phyloP scores from a whole-genome alignment of 2,329 filamentous ascomycete species.

The Colletotrichum sp. region DNA sequence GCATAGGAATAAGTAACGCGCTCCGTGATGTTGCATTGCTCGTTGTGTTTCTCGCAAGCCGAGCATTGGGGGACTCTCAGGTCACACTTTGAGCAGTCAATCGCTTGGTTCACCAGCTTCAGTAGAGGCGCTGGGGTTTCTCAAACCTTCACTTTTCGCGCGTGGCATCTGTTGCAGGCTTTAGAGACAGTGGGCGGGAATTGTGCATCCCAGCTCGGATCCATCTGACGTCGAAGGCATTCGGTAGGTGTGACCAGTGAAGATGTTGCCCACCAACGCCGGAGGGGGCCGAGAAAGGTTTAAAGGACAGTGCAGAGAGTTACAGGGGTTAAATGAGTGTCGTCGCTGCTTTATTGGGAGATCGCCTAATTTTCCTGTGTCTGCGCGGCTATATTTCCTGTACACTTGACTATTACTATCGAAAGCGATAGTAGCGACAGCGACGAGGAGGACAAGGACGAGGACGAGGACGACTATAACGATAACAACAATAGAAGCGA shows the following conservation, averaged over 20 bases:
- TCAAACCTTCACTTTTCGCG: constrained; percentile 27
- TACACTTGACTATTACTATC: too few relatives aligned
- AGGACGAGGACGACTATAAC: too few relatives aligned
- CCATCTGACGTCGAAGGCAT: not conserved
- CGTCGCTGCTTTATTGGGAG: not conserved
- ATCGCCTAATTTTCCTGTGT: too few relatives aligned
- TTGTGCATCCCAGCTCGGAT: not conserved
- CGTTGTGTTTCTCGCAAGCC: constrained; percentile 10
- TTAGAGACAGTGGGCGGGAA: constrained; percentile 16
- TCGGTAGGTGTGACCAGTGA: not conserved
- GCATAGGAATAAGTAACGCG: constrained; percentile 22
- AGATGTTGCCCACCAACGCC: not conserved
- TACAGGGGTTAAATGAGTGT: not conserved
- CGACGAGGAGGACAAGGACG: too few relatives aligned
- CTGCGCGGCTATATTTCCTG: too few relatives aligned
- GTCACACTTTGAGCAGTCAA: constrained; percentile 23
- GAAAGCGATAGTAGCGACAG: too few relatives aligned
- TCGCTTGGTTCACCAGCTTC: not conserved
- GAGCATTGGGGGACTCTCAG: constrained; percentile 29
- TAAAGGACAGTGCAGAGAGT: not conserved
- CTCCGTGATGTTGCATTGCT: constrained; percentile 24
- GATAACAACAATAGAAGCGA: too few relatives aligned
- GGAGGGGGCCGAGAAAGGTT: not conserved
- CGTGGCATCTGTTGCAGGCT: constrained; percentile 20
- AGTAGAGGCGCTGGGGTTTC: not conserved